These are phyloP conservation scores for Pleurostoma richardsiae DNA, from an alignment of 2,329 filamentous ascomycete genomes.

Conservation along the genomic window DNA sequence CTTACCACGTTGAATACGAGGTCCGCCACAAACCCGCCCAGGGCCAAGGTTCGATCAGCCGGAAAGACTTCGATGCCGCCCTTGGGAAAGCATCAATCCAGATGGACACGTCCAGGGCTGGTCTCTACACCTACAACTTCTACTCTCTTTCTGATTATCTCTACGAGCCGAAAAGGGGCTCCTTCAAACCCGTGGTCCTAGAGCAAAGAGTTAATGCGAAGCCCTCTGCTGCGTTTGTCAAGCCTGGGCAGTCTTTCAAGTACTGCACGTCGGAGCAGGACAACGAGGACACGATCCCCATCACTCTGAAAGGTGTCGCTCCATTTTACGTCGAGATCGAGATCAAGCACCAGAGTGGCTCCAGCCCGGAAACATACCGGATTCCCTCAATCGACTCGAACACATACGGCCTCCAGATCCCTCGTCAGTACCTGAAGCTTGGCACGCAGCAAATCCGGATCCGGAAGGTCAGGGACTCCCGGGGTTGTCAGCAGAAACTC, in stretches of 20 bases:
- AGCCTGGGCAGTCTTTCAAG: constrained; percentile 89
- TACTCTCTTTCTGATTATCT: constrained; percentile 76
- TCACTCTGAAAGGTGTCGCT: constrained; percentile 74
- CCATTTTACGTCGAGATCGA: constrained; percentile 90
- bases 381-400: constrained; percentile 74
- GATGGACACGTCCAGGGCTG: constrained; percentile 81
- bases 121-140: constrained; percentile 83
- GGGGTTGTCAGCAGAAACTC: constrained; percentile 78
- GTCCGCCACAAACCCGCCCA: constrained; percentile 66
- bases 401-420: constrained; percentile 75
- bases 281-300: constrained; percentile 81
- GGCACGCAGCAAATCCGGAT: constrained; percentile 89
- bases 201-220: constrained; percentile 81
- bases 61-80: constrained; percentile 71
- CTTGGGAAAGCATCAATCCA: constrained; percentile 72
- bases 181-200: constrained; percentile 62
- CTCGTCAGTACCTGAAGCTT: constrained; percentile 76
- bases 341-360: constrained; percentile 83
- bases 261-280: constrained; percentile 84
- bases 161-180: constrained; percentile 68
- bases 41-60: constrained; percentile 59
- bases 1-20: constrained; percentile 79
- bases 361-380: constrained; percentile 73
- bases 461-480: constrained; percentile 80
- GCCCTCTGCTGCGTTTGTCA: constrained; percentile 75